A percentile compares a stretch with the other conserved stretches of the same genome.
Evolutionary conservation across 2,329 filamentous ascomycete genomes (phyloP).

Genomic region (Alternaria arbusti): DNA sequence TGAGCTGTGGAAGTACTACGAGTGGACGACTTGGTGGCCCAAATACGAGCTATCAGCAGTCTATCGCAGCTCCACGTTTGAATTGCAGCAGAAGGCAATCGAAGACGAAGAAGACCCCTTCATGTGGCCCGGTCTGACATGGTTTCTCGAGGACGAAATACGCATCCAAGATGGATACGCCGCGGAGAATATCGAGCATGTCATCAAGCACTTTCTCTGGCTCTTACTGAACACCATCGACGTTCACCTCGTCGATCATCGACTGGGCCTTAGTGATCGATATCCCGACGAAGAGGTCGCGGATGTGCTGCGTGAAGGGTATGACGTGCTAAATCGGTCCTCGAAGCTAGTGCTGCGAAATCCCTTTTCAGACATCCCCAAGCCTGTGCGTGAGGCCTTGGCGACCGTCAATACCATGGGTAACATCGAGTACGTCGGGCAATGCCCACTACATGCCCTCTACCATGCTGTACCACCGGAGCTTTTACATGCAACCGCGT

Average conservation of each 20-base stretch:
- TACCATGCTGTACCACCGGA: not conserved
- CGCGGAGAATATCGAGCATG: not conserved
- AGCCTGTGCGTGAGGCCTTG: not conserved
- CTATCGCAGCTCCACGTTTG: no score
- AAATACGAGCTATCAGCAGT: no score
- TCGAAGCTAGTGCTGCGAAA: not conserved
- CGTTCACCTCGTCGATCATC: not conserved
- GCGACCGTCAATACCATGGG: not conserved
- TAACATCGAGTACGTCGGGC: not conserved
- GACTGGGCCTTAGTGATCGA: not conserved
- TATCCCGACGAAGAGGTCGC: rapidly evolving
- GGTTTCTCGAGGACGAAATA: not conserved
- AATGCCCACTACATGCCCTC: not conserved
- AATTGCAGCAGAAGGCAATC: no score
- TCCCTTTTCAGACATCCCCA: not conserved
- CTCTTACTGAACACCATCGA: not conserved
- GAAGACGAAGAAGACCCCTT: no score
- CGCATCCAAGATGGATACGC: not conserved
- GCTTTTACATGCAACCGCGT: not conserved
- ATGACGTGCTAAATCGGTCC: not conserved
- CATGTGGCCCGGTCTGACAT: not conserved
- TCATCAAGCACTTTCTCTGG: not conserved
- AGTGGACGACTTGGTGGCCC: not conserved
- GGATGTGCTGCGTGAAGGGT: not conserved
- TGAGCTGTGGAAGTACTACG: not conserved